These are phyloP conservation scores for Penicillium maclennaniae DNA, from an alignment of 495 filamentous ascomycete genomes.

Conservation along the genomic window DNA sequence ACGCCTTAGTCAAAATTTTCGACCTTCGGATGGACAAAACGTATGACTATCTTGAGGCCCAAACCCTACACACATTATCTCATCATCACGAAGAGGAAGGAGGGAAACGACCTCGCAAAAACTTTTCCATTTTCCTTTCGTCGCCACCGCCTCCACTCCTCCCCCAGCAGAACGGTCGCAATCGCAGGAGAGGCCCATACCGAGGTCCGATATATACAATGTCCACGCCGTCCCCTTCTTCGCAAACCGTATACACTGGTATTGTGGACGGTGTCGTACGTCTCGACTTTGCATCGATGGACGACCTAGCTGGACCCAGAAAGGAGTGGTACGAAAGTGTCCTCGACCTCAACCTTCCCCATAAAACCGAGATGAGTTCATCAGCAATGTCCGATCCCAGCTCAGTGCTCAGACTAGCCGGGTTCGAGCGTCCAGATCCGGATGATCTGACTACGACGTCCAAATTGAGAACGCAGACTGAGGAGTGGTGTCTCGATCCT, in stretches of 20 bases:
- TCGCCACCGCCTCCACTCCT: slow-evolving; percentile 14
- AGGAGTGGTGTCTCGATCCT: slow-evolving; percentile 17
- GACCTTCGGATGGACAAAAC: slow-evolving; percentile 56
- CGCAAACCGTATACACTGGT: slow-evolving; percentile 56
- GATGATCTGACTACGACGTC: slow-evolving; percentile 31
- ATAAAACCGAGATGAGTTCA: slow-evolving; percentile 1
- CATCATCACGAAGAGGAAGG: not conserved
- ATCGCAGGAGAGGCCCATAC: slow-evolving; percentile 24
- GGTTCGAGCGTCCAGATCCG: slow-evolving; percentile 39
- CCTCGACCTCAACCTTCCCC: slow-evolving; percentile 19
- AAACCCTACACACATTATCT: slow-evolving; percentile 1
- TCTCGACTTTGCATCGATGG: slow-evolving; percentile 50
- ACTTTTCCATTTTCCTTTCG: slow-evolving; percentile 42
- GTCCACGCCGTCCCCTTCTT: slow-evolving; percentile 52
- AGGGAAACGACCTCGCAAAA: slow-evolving; percentile 21
- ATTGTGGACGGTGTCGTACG: slow-evolving; percentile 49
- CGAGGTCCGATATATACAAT: slow-evolving; percentile 55
- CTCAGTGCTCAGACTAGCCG: slow-evolving; percentile 31
- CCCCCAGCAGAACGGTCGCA: slow-evolving; percentile 4
- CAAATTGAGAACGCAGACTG: slow-evolving; percentile 36
- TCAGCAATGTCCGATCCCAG: not conserved
- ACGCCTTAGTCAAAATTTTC: slow-evolving; percentile 61
- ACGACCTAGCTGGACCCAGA: slow-evolving; percentile 34
- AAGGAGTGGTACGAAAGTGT: slow-evolving; percentile 34
- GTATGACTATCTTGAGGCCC: slow-evolving; percentile 39